phyloP scores from a whole-genome alignment of 495 filamentous ascomycete species.

The Trichoderma asperelloides region DNA sequence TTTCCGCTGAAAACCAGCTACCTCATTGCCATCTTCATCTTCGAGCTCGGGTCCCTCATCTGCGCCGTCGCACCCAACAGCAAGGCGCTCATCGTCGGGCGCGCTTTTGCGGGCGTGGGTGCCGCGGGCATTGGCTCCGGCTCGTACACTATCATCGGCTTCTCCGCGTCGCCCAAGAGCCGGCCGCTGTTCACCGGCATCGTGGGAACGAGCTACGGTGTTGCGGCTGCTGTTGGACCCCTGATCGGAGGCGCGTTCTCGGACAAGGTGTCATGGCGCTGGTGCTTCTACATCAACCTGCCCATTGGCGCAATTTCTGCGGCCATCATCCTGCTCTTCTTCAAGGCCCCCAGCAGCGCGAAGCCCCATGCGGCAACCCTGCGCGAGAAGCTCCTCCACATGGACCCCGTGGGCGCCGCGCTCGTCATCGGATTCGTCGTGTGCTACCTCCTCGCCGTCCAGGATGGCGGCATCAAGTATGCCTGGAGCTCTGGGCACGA shows the following conservation, averaged over 20 bases:
- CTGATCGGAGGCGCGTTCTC: conserved; percentile 51
- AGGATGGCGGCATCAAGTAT: conserved; percentile 37
- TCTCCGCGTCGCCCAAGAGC: conserved; percentile 25
- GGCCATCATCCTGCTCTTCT: conserved; percentile 25
- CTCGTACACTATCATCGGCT: conserved; percentile 34
- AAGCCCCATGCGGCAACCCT: conserved; percentile 17
- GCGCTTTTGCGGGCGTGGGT: conserved; percentile 38
- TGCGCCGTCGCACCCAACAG: conserved; percentile 35
- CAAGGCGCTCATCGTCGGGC: conserved; percentile 35
- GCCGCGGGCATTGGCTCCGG: conserved; percentile 33
- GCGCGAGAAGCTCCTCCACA: conserved; percentile 28
- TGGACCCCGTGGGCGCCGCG: conserved; percentile 20
- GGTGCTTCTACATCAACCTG: conserved; percentile 43
- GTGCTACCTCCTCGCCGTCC: conserved; percentile 32
- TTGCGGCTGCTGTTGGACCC: conserved; percentile 33
- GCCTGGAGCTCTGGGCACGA: conserved; percentile 31
- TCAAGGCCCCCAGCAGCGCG: conserved; percentile 20
- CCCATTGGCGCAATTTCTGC: conserved; percentile 31
- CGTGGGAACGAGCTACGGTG: conserved; percentile 26
- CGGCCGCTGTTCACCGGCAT: conserved; percentile 25
- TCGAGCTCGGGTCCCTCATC: conserved; percentile 35
- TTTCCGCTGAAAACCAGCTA: conserved; percentile 30
- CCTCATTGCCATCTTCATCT: conserved; percentile 25
- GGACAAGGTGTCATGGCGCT: conserved; percentile 26
- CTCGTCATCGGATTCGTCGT: conserved; percentile 35